Evolutionary conservation across 2,329 filamentous ascomycete species (phyloP).

Genomic region (Biscogniauxia marginata): DNA sequence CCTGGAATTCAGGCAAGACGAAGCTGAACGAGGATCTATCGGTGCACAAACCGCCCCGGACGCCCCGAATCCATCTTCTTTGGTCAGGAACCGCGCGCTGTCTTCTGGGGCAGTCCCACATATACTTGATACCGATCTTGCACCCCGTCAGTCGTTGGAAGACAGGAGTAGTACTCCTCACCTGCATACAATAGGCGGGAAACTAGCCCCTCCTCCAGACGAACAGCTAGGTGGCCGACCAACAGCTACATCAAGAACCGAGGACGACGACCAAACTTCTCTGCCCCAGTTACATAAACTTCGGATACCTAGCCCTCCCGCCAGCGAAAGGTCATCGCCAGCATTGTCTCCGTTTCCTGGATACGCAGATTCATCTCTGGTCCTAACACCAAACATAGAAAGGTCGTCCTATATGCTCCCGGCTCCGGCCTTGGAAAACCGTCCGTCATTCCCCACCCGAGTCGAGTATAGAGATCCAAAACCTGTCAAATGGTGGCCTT

Average conservation of each 20-base stretch:
- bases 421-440: slow-evolving; percentile 46
- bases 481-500: slow-evolving; percentile 77
- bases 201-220: slow-evolving; percentile 32
- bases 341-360: slow-evolving; percentile 64
- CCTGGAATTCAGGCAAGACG: slow-evolving; percentile 7
- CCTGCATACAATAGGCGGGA: slow-evolving; percentile 31
- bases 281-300: slow-evolving; percentile 37
- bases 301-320: slow-evolving; percentile 46
- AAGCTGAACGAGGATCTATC: slow-evolving; percentile 7
- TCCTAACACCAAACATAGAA: slow-evolving; percentile 41
- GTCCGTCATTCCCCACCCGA: slow-evolving; percentile 42
- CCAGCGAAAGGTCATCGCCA: slow-evolving; percentile 47
- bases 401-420: slow-evolving; percentile 55
- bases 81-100: slow-evolving; percentile 41
- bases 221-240: slow-evolving; percentile 15
- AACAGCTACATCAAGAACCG: slow-evolving; percentile 14
- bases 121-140: slow-evolving; percentile 39
- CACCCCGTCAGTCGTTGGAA: slow-evolving; percentile 37
- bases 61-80: slow-evolving; percentile 10
- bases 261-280: slow-evolving; percentile 12
- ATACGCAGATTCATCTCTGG: slow-evolving; percentile 59
- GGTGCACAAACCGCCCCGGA: slow-evolving; percentile 18
- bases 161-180: slow-evolving; percentile 21
- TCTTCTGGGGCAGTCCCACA: slow-evolving; percentile 45
- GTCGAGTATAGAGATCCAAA: slow-evolving; percentile 40